These are phyloP conservation scores for Hymenoscyphus salicellus DNA, from an alignment of 2,329 filamentous ascomycete genomes.

Conservation along the genomic window DNA sequence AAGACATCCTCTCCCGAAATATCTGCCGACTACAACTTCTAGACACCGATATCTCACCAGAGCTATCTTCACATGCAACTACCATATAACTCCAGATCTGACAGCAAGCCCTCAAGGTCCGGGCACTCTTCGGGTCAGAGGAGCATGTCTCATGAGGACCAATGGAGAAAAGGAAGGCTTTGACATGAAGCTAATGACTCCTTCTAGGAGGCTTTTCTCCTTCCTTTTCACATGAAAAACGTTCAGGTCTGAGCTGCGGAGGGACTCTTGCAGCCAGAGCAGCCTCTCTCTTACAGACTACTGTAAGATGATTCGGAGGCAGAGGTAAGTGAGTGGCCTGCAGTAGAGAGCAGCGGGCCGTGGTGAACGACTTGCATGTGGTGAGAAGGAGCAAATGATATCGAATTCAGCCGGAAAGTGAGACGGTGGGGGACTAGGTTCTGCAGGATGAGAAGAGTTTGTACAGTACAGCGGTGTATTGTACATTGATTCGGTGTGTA, in stretches of 20 bases:
- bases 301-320: too few relatives aligned
- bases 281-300: background rate
- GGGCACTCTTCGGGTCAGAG: background rate
- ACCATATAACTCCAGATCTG: background rate
- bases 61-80: background rate
- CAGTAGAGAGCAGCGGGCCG: too few relatives aligned
- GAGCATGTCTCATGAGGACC: background rate
- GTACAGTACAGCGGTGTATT: background rate
- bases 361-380: too few relatives aligned
- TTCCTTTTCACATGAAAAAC: background rate
- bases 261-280: background rate
- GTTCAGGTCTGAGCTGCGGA: background rate
- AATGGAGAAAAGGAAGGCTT: background rate
- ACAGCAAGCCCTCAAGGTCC: background rate
- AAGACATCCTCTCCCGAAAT: too few relatives aligned
- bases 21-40: background rate
- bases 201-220: background rate
- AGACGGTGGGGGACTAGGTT: background rate
- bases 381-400: background rate
- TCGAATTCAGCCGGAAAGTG: background rate
- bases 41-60: background rate
- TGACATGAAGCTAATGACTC: background rate
- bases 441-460: background rate
- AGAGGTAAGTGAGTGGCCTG: too few relatives aligned
- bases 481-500: background rate